Conservation (phyloP, 306 rosid genomes). For the Dryas alaskensis region DNA sequence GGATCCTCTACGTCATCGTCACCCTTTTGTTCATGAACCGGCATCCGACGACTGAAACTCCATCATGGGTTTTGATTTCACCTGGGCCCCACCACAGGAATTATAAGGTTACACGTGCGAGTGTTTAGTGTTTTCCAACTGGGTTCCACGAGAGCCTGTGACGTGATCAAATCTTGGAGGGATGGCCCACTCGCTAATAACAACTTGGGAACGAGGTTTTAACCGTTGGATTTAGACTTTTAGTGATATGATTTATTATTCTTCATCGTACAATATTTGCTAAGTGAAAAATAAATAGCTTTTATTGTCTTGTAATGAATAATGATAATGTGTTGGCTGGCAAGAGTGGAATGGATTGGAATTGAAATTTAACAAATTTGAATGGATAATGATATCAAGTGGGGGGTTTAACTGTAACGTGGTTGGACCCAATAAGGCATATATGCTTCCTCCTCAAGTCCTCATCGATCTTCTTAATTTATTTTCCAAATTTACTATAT, state of each 20-base stretch:
- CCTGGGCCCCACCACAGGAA: no score
- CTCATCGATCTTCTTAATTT: not conserved
- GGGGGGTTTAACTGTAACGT: not conserved
- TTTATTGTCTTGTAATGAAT: not conserved
- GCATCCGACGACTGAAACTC: slow-evolving; percentile 17
- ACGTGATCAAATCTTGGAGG: slow-evolving; percentile 27
- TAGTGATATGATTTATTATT: not conserved
- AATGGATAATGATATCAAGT: not conserved
- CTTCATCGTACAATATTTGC: not conserved
- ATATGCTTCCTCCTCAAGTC: not conserved
- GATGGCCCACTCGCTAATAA: slow-evolving; percentile 8
- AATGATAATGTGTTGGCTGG: slow-evolving; percentile 17
- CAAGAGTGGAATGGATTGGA: slow-evolving; percentile 16
- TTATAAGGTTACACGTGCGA: no score
- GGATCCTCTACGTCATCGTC: slow-evolving; percentile 16
- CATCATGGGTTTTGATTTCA: not conserved
- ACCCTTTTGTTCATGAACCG: not conserved
- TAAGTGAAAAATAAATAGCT: no score
- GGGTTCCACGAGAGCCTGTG: slow-evolving; percentile 32
- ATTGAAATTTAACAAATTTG: not conserved
- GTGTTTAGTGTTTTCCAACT: slow-evolving; percentile 25
- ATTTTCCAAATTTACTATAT: not conserved
- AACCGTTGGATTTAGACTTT: slow-evolving; percentile 18
- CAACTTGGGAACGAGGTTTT: slow-evolving; percentile 12
- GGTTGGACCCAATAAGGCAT: not conserved